Evolutionary conservation across 2,329 filamentous ascomycete species (phyloP).

Genomic region (Aspergillus pseudonomiae): DNA sequence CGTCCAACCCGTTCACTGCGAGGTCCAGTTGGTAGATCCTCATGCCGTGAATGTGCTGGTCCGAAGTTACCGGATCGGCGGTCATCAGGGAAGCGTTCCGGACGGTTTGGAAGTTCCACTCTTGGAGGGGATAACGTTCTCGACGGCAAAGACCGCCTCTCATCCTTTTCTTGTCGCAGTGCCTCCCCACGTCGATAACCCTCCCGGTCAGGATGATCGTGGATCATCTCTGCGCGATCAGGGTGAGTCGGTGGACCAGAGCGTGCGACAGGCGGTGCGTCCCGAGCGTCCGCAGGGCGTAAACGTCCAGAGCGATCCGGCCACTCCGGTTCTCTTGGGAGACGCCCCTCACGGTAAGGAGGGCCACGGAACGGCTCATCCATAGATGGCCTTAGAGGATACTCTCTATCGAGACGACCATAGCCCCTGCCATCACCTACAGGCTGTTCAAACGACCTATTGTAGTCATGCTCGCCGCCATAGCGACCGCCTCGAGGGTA

Average conservation of each 20-base stretch:
- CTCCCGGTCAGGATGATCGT: slow-evolving; percentile 37
- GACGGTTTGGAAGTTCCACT: slow-evolving; percentile 35
- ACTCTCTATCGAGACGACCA: slow-evolving; percentile 43
- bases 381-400: slow-evolving; percentile 32
- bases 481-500: slow-evolving; percentile 40
- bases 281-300: slow-evolving; percentile 33
- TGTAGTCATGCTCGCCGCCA: slow-evolving; percentile 40
- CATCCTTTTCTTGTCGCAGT: slow-evolving; percentile 34
- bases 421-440: slow-evolving; percentile 37
- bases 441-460: slow-evolving; percentile 39
- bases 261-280: slow-evolving; percentile 29
- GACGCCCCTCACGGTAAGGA: slow-evolving; percentile 38
- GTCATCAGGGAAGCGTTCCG: slow-evolving; percentile 43
- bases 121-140: slow-evolving; percentile 32
- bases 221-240: slow-evolving; percentile 39
- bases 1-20: slow-evolving; percentile 45
- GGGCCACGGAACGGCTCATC: slow-evolving; percentile 46
- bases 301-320: slow-evolving; percentile 39
- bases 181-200: slow-evolving; percentile 35
- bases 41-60: slow-evolving; percentile 37
- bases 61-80: slow-evolving; percentile 34
- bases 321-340: slow-evolving; percentile 42
- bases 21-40: slow-evolving; percentile 57
- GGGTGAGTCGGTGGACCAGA: slow-evolving; percentile 32
- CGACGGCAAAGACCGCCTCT: slow-evolving; percentile 32